A percentile compares a stretch with the other conserved stretches of the same genome.
Conservation (phyloP, 495 filamentous ascomycete genomes). For the Amniculicola lignicola region DNA sequence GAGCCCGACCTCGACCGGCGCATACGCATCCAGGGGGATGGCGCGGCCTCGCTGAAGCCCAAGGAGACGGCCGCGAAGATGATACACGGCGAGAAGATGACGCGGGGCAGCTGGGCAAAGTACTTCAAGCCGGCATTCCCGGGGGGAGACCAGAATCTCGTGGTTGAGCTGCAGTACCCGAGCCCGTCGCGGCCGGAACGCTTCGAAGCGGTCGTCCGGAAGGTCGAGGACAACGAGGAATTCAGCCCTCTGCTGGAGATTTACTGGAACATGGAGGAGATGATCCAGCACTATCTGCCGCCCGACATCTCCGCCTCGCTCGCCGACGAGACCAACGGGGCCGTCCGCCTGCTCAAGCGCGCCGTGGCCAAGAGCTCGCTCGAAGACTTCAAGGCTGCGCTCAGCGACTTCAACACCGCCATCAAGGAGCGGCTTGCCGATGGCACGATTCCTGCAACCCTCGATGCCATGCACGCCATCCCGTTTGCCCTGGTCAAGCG, state of each 20-base stretch:
- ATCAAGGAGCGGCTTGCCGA: conserved; percentile 38
- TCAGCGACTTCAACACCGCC: conserved; percentile 70
- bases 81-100: conserved; percentile 30
- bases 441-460: conserved; percentile 65
- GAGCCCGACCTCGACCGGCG: conserved; percentile 27
- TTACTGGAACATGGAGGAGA: conserved; percentile 68
- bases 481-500: conserved; percentile 68
- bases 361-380: conserved; percentile 63
- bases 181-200: conserved; percentile 34
- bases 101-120: conserved; percentile 20
- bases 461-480: conserved; percentile 63
- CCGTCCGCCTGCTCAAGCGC: conserved; percentile 67
- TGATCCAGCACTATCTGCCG: conserved; percentile 71
- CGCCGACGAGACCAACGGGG: conserved; percentile 67
- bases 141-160: conserved; percentile 6
- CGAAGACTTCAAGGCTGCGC: conserved; percentile 61
- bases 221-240: conserved; percentile 68
- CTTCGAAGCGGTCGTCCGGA: conserved; percentile 73
- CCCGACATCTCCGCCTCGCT: conserved; percentile 61
- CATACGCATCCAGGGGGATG: conserved; percentile 15
- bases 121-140: conserved; percentile 29
- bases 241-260: conserved; percentile 88
- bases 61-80: background rate
- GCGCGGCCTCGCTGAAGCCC: background rate
- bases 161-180: conserved; percentile 43